Base-by-base conservation (phyloP, 2,329 filamentous ascomycete genomes). In the Cordyceps javanica region DNA sequence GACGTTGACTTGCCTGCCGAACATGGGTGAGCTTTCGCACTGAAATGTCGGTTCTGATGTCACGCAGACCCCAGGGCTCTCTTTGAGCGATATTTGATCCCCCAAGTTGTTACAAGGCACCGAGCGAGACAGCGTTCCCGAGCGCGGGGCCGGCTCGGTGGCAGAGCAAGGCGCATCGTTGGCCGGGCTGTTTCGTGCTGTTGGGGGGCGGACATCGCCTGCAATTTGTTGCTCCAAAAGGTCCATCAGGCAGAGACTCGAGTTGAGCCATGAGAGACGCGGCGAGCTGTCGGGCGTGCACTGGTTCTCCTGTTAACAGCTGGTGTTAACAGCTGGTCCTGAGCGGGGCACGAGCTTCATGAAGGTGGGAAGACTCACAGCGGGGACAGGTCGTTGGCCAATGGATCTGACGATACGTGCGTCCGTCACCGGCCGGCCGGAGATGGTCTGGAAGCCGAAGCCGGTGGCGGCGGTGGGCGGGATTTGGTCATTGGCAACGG, bases 381-480 rank as follows among this genome's bases (percentile, higher is more conserved):
- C 60, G 11, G 72, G 69, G 16, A 71, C 67, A 21, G 71, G 57
- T 16, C 72, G 70, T 44, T 70, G 67, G 4, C 77, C 77, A 16
- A 81, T 68, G 5, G 72, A 68, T 54, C 64, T 70, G 28, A 80
- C 58, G 11, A 76, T 57, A 1, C 66, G 61, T 14, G 69, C 72
- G 59, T 78, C 66, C 13, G 71, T 66, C 5, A 80, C 59, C 1
- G 80, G 81, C n/a, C 80, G 69, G 7, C 66, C 64, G 26, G 73
- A 65, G 34, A 72, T 53, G 6, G 72, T 63, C 51, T 80, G 74
- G 59, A 85, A 85, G 14, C 81, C 77, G 61, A 75, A 84, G 1
- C 79, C 82, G 2, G 73, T 70, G 7, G 77, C 77, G 5, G 75
- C 77, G 5, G 75, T 77, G 5, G 79, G 72, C 1, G 75, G 74